Evolutionary conservation across 306 rosid species (phyloP), one percentile per base, ranked within the genome.

Genomic region (Lotus japonicus): DNA sequence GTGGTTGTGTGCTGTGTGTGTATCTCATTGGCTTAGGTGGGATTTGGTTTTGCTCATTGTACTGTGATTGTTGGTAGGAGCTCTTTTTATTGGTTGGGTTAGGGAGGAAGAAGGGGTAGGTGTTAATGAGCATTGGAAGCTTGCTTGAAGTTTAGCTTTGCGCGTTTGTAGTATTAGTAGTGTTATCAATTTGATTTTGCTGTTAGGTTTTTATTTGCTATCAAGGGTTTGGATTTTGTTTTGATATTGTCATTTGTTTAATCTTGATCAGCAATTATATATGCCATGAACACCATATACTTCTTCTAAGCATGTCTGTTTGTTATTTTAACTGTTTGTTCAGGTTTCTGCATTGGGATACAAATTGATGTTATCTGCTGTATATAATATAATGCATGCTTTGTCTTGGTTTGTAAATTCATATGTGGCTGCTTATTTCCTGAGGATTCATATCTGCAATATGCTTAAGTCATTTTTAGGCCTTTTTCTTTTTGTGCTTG

Each of bases 181-280:
- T 66, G 18, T 26, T 65, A 13, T 50, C n/a, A 36, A 54, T 50
- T 26, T 55, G 68, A 49, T 64, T 28, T 2, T 49, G 12, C 21
- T 65, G 28, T 51, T 66, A 41, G 53, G 54, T 71, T 70, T 80
- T 71, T 45, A 44, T 71, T 36, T 75, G 38, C 33, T 66, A n/a
- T n/a, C n/a, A n/a, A 15, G 48, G 66, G 55, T 38, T 28, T 53
- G 9, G 35, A 12, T 19, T 14, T 12, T 14, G 48, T 35, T 6
- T 72, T 44, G 38, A 18, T 35, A 26, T 31, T 42, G 43, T 18
- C 18, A 41, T 45, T 44, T 73, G 23, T 48, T 54, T 26, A 12
- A 62, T 74, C 9, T 36, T 58, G 61, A 46, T 67, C n/a, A 9
- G 12, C 7, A 11, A 58, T 58, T 53, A 23, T 33, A 13, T 7